Conservation (phyloP, 129 eudicot genomes). For the Saussurea involucrata region DNA sequence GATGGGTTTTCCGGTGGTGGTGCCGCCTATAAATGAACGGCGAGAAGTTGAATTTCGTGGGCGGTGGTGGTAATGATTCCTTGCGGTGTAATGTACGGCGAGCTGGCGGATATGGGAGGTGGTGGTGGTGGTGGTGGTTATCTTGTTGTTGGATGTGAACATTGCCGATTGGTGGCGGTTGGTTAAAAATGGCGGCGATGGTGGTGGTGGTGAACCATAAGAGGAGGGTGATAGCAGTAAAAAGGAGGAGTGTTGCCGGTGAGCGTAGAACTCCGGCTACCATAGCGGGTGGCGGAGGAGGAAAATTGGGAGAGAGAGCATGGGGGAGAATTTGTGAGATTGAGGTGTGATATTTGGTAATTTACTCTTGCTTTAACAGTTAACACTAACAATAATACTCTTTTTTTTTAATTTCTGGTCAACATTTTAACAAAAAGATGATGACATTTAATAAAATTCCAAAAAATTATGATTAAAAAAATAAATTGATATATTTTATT, state of each 20-base stretch:
- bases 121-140: not conserved
- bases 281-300: constrained; percentile 21
- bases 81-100: not conserved
- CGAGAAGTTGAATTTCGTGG: constrained; percentile 23
- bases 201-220: constrained; percentile 19
- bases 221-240: constrained; percentile 12
- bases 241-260: constrained; percentile 8
- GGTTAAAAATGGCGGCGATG: constrained; percentile 4
- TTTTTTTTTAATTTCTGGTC: not conserved
- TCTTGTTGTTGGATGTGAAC: constrained; percentile 4
- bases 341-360: not conserved
- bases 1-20: constrained; percentile 20
- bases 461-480: not conserved
- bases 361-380: not conserved
- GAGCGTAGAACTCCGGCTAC: constrained; percentile 28
- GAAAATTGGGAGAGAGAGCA: constrained; percentile 23
- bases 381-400: too few species aligned
- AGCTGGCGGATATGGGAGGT: not conserved
- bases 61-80: not conserved
- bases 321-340: constrained; percentile 11
- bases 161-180: not conserved
- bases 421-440: not conserved
- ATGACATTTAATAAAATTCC: not conserved
- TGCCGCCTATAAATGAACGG: constrained; percentile 17
- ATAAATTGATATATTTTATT: not conserved